Base-by-base conservation (phyloP, 2,329 filamentous ascomycete species). In the Lasiodiplodia gonubiensis region DNA sequence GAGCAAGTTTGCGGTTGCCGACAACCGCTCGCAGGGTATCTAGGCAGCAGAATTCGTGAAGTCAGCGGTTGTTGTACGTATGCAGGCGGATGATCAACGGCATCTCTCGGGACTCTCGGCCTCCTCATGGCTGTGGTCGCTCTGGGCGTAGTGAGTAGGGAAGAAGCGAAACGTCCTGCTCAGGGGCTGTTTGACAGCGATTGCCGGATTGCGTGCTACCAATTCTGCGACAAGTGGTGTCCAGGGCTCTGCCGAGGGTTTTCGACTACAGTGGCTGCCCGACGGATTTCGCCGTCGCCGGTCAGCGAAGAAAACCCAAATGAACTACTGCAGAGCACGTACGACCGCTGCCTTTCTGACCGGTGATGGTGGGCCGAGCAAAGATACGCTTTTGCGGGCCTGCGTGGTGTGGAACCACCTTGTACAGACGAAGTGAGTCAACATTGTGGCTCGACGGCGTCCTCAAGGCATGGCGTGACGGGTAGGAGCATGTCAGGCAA, bases 391-490 rank as follows among this genome's bases (percentile, higher is more conserved):
- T 42, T 21, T 46, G 42, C 42, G 42, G 42, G 42, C 42, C 42
- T 11, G 42, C 42, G 21, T 3, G 42, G 42, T n/a, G 42, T 46
- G 42, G 42, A 46, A 46, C 42, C 42, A 46, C 42, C n/a, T n/a
- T 46, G 42, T 46, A 21, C 18, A 3, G 42, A 46, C 7, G 39
- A 46, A 46, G 39, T 42, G 42, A 46, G 42, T 46, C 42, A 46
- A 46, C 21, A 4, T 21, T n/a, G 42, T 46, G 8, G 42, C 42
- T 46, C 42, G 42, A 42, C 3, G 37, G 37, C 37, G 37, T 42
- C 14, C 37, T 25, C 10, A 14, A 54, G 18, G 18, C 30, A 55
- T 55, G 30, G 53, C 53, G 53, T 55, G 53, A 55, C 53, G 53
- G n/a, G 12, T 55, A 37, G 11, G 30, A 6, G 10, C 12, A 37